Evolutionary conservation across 1,284 basidiomycete genomes (phyloP), one percentile per base, ranked within the genome.

Genomic region (Caloboletus firmus): DNA sequence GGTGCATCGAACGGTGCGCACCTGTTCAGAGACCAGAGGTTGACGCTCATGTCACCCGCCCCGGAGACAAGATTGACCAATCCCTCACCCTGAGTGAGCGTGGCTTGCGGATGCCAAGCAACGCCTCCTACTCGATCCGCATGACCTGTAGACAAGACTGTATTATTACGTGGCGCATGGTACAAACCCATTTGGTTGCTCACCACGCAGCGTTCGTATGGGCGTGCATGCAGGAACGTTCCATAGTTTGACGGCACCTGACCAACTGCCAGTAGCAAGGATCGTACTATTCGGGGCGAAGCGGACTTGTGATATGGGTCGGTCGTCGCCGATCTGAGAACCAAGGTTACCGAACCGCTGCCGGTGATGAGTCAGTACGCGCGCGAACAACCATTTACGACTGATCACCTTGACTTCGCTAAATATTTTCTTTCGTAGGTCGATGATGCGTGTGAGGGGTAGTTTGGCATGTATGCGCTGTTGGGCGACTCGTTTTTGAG

Each of bases 91-190:
- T 93, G 90, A 0, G 83, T 78, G n/a, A 96, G 66, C 0, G 95
- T 98, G 18, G 96, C 95, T 63, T 85, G 78, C 0, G 97, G 97
- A 77, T 99, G 96, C 97, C 97, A 99, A 31, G 95, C 95, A 28
- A 98, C 84, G 17, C 97, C 97, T 45, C 95, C 93, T 18, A 99
- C 85, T 55, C 91, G 89, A 69, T 99, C 97, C 37, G 78, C 84
- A 64, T 98, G 96, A 0, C 91, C 93, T 87, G 63, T 34, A 48
- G 12, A 5, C 9, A 36, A 35, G 47, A 34, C 20, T 2, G 18
- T 41, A 53, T 55, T 36, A 57, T 64, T 52, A 66, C 45, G 37
- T 54, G 44, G 54, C 32, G 49, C 31, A 44, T 17, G 36, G 18
- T 45, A 5, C 40, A 22, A 39, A 24, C 6, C 1, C 10, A 20